A percentile compares a stretch with the other conserved stretches of the same genome.
Evolutionary conservation across 2,329 filamentous ascomycete species (phyloP).

Genomic region (Diaporthe ampelina): DNA sequence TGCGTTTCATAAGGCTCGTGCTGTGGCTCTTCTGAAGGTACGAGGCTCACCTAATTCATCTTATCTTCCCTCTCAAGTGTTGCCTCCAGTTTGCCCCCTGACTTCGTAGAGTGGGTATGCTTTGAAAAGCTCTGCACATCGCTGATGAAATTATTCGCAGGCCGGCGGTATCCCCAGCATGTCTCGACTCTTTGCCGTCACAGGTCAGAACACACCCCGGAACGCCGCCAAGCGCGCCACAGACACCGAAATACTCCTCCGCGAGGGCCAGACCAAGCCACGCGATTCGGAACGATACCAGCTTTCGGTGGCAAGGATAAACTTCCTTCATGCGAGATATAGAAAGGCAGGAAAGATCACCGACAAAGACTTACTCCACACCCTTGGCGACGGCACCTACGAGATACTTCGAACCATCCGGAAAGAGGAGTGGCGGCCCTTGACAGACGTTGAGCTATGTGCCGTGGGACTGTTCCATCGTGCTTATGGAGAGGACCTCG

Average conservation of each 20-base stretch:
- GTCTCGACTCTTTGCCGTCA: slow-evolving; percentile 7
- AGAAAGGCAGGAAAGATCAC: background rate
- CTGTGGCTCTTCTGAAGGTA: slow-evolving; percentile 8
- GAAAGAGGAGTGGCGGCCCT: background rate
- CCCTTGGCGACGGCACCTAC: slow-evolving; percentile 4
- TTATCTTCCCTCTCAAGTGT: background rate
- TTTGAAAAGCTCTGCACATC: too few relatives aligned
- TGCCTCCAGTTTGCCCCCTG: background rate
- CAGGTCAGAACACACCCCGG: background rate
- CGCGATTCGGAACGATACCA: background rate
- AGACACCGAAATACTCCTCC: slow-evolving; percentile 6
- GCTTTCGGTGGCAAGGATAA: background rate
- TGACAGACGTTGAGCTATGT: slow-evolving; percentile 5
- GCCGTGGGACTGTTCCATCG: slow-evolving; percentile 3
- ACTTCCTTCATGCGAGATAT: slow-evolving; percentile 2
- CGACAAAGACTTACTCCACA: background rate
- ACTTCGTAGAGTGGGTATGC: too few relatives aligned
- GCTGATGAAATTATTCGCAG: background rate
- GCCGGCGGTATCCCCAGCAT: slow-evolving; percentile 14
- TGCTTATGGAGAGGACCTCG: slow-evolving; percentile 3
- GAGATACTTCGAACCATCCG: background rate
- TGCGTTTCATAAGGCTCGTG: slow-evolving; percentile 9
- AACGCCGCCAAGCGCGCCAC: slow-evolving; percentile 8
- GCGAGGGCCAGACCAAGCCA: slow-evolving; percentile 1
- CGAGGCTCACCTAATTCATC: background rate